Evolutionary conservation across 306 rosid species (phyloP), one percentile per base, ranked within the genome.

Genomic region (Cucumis melo): DNA sequence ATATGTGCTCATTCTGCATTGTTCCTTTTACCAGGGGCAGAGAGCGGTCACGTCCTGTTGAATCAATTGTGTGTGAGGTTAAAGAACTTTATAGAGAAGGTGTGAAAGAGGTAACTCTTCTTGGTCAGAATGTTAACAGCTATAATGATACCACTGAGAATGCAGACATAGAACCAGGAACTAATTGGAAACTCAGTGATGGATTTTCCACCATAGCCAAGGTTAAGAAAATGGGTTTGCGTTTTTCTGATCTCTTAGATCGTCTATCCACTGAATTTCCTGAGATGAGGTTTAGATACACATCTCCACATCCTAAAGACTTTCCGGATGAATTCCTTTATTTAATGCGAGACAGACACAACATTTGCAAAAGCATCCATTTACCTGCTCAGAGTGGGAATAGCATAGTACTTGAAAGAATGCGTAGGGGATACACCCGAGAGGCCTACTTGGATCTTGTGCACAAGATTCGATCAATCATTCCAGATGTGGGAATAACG

Each of bases 271-370:
- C 55, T 19, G 92, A 94, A 83, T 92, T 83, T 84, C 99, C 97
- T 72, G 99, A 92, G 83, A 92, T 94, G 90, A 93, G 99, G 64
- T 94, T 94, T 85, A 87, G 99, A 94, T 94, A 86, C 87, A 94
- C 99, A 6, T 94, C 97, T 74, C 97, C 99, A 9, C 99, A 92
- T 82, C 99, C 99, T 23, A 94, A 94, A 81, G 99, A 94, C 88
- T 94, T 78, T 80, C 98, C 99, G 0, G 96, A 94, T 74, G 99
- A 90, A 50, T 83, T 94, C 57, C 90, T 90, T 50, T 88, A 90
- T 83, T 79, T 94, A 76, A 94, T 92, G 99, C 93, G 88, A 59
- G 96, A 92, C 58, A 88, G 97, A 75, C 91, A 86, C 83, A 94
- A 94, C 72, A 83, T 94, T 75, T 92, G 99, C 88, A 92, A 88